A percentile compares a stretch with the other conserved stretches of the same genome.
Conservation (phyloP, 2,329 filamentous ascomycete species). For the Nannizziopsis barbatae region DNA sequence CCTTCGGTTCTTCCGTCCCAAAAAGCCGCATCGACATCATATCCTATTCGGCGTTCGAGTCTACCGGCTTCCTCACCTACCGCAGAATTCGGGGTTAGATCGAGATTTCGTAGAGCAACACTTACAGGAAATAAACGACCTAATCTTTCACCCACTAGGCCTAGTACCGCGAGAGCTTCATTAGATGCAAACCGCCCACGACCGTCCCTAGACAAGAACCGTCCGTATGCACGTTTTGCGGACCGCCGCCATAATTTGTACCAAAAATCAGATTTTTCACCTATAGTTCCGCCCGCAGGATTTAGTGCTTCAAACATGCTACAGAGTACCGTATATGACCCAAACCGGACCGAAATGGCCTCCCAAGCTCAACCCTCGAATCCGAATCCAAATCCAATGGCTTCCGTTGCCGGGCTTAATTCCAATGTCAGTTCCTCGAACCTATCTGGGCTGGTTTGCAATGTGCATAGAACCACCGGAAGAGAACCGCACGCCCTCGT, state of each 20-base stretch:
- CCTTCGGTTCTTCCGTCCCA: background rate
- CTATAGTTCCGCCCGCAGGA: background rate
- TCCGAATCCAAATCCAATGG: constrained; percentile 1
- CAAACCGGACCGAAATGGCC: background rate
- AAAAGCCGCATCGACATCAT: background rate
- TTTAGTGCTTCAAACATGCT: constrained; percentile 1
- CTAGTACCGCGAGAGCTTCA: background rate
- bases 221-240: constrained; percentile 2
- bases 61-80: constrained; percentile 4
- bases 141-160: background rate
- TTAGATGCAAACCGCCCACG: background rate
- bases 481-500: constrained; percentile 83
- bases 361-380: background rate
- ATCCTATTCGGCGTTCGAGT: constrained; percentile 4
- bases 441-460: constrained; percentile 56
- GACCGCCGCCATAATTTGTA: background rate
- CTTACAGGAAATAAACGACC: constrained; percentile 4
- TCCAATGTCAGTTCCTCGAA: constrained; percentile 32
- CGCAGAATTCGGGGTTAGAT: background rate
- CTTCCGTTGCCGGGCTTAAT: background rate
- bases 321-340: background rate
- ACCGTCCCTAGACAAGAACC: background rate
- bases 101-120: constrained; percentile 7
- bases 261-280: constrained; percentile 5
- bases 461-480: constrained; percentile 72